Evolutionary conservation across 805 yeast species (phyloP).

Genomic region (Yarrowia porcina): DNA sequence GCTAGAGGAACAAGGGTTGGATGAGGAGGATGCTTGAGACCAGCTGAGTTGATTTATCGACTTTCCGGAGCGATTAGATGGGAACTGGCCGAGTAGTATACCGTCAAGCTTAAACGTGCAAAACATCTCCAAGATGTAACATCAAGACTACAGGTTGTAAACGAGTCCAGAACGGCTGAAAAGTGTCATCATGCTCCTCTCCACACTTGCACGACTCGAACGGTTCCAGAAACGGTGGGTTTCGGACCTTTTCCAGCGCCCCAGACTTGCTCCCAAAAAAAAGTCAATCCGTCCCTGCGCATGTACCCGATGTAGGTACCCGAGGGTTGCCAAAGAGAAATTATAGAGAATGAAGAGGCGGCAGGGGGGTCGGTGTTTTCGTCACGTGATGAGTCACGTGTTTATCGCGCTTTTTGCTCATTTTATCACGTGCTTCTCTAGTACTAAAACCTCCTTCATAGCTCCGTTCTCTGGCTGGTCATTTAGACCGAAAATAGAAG

Average conservation of each 20-base stretch:
- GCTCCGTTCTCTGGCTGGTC: no score
- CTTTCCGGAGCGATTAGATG: background rate
- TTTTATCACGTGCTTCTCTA: background rate
- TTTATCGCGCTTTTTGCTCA: background rate
- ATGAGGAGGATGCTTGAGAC: background rate
- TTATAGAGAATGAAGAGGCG: background rate
- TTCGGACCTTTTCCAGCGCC: background rate
- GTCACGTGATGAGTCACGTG: background rate
- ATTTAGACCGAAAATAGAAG: slow-evolving; percentile 1
- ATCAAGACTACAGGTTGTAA: no score
- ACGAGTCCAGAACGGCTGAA: no score
- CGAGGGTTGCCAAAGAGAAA: background rate
- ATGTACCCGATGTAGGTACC: slow-evolving; percentile 4
- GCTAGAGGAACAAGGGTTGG: background rate
- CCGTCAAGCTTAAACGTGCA: background rate
- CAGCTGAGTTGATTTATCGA: background rate
- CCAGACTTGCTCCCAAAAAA: background rate
- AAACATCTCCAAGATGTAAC: no score
- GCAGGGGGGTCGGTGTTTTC: background rate
- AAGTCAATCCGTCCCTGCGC: background rate
- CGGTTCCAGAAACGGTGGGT: background rate
- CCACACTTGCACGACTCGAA: background rate
- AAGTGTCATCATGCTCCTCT: no score
- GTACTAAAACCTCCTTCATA: no score
- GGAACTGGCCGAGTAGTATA: background rate